These are phyloP conservation scores for Camelina laxa DNA, from an alignment of 345 rosid genomes.

Conservation along the genomic window DNA sequence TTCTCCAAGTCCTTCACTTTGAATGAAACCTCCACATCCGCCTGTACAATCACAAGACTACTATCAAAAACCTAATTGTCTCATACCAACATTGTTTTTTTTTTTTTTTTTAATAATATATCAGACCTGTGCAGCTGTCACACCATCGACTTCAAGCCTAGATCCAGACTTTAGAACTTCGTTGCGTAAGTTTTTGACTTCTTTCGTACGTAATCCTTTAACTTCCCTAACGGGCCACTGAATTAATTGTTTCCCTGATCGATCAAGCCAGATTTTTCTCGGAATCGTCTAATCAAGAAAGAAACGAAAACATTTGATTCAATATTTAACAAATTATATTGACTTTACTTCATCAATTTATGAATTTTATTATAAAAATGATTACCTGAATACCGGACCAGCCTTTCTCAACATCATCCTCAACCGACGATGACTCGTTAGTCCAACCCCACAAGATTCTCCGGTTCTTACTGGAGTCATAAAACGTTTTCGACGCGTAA, in stretches of 20 bases:
- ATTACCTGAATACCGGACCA: constrained; percentile 81
- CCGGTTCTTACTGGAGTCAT: constrained; percentile 55
- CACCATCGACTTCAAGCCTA: constrained; percentile 52
- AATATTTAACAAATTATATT: background rate
- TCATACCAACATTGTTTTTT: background rate
- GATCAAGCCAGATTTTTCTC: constrained; percentile 56
- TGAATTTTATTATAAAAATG: background rate
- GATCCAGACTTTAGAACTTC: constrained; percentile 51
- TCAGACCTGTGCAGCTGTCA: constrained; percentile 69
- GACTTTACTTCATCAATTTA: background rate
- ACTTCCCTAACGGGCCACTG: constrained; percentile 79
- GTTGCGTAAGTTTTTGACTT: constrained; percentile 40
- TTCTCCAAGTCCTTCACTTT: constrained; percentile 47
- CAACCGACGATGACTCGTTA: constrained; percentile 55
- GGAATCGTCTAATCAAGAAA: constrained; percentile 61
- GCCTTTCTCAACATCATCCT: constrained; percentile 57
- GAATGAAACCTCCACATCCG: constrained; percentile 75
- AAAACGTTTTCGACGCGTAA: constrained; percentile 81
- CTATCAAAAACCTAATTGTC: background rate
- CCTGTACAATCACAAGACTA: constrained; percentile 46
- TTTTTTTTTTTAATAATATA: background rate
- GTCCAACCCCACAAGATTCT: constrained; percentile 75
- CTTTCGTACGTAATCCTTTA: constrained; percentile 52
- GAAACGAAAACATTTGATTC: background rate
- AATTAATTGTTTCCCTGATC: constrained; percentile 60